phyloP scores from a whole-genome alignment of 208 protist genomes.

The Crithidia fasciculata region DNA sequence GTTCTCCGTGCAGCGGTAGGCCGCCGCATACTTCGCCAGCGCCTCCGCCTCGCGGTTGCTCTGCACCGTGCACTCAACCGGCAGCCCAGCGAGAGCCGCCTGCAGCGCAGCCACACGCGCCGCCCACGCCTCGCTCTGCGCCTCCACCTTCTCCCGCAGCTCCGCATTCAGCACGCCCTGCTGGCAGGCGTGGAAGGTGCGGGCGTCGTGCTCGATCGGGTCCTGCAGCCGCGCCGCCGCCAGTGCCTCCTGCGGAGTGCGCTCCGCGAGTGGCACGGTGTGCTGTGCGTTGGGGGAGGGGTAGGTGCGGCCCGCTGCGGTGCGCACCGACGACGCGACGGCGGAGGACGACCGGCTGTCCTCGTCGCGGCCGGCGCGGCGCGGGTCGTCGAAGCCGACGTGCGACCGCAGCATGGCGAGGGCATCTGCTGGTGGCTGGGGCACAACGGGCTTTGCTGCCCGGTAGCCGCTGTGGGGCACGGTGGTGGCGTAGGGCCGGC shows the following conservation, averaged over 20 bases:
- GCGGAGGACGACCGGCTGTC: not conserved
- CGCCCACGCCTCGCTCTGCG: slow-evolving; percentile 50
- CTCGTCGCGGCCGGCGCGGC: not conserved
- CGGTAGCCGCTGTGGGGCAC: slow-evolving; percentile 70
- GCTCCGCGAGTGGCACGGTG: slow-evolving; percentile 16
- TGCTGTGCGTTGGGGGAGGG: slow-evolving; percentile 18
- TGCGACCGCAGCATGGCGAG: slow-evolving; percentile 62
- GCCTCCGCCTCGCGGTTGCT: slow-evolving; percentile 45
- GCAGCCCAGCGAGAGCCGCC: slow-evolving; percentile 44
- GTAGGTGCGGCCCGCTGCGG: slow-evolving; percentile 20
- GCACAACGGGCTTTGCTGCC: slow-evolving; percentile 43
- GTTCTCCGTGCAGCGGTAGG: slow-evolving; percentile 71
- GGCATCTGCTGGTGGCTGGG: slow-evolving; percentile 55
- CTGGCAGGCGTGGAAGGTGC: slow-evolving; percentile 79
- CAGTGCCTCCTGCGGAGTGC: slow-evolving; percentile 38
- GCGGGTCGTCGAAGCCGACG: slow-evolving; percentile 61
- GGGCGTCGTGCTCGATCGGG: slow-evolving; percentile 56
- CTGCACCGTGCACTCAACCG: slow-evolving; percentile 39
- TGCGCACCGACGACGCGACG: slow-evolving; percentile 1
- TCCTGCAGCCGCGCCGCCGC: slow-evolving; percentile 36
- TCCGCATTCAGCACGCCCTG: slow-evolving; percentile 80
- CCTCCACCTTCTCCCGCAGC: slow-evolving; percentile 67
- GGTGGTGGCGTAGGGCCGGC: slow-evolving; percentile 70
- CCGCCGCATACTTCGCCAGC: slow-evolving; percentile 50
- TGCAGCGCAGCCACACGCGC: slow-evolving; percentile 49